Conservation (phyloP, 805 yeast species). For the Hanseniaspora vineae region DNA sequence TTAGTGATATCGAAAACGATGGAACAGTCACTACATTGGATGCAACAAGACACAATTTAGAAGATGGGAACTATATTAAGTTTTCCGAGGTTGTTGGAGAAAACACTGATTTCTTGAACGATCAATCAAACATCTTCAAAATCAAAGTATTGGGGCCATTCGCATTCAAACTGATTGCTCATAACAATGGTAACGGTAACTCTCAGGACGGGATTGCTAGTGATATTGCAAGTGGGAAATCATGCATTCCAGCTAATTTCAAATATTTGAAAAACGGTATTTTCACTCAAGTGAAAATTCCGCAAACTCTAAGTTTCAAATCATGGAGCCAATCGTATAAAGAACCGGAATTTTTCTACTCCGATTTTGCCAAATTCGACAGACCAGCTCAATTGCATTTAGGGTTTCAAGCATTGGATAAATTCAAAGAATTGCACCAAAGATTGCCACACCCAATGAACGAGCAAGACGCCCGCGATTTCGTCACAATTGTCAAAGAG, state of each 20-base stretch:
- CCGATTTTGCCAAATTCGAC: constrained; percentile 92
- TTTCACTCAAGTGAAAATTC: constrained; percentile 86
- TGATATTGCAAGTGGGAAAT: too few relatives aligned
- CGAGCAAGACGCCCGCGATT: constrained; percentile 58
- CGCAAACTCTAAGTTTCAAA: constrained; percentile 49
- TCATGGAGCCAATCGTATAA: constrained; percentile 49
- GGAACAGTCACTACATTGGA: constrained; percentile 92
- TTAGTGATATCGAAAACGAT: constrained; percentile 73
- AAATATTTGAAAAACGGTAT: constrained; percentile 71
- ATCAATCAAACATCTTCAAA: constrained; percentile 47
- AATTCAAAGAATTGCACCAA: constrained; percentile 49
- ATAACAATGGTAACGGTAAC: constrained; percentile 4
- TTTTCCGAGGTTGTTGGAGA: constrained; percentile 59
- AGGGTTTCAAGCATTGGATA: constrained; percentile 82
- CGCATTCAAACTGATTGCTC: constrained; percentile 59
- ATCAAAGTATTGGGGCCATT: constrained; percentile 89
- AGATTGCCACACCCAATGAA: constrained; percentile 66
- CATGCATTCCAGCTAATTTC: constrained; percentile 13
- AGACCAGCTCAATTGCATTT: constrained; percentile 83
- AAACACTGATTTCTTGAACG: constrained; percentile 65
- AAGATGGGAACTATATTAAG: constrained; percentile 83
- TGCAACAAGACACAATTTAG: constrained; percentile 84
- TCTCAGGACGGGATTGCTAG: too few relatives aligned
- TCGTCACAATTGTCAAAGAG: constrained; percentile 45
- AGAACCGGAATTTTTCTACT: constrained; percentile 64